These are phyloP conservation scores for Loxodes magnus DNA, from an alignment of 73 alveolate species.

Conservation along the genomic window DNA sequence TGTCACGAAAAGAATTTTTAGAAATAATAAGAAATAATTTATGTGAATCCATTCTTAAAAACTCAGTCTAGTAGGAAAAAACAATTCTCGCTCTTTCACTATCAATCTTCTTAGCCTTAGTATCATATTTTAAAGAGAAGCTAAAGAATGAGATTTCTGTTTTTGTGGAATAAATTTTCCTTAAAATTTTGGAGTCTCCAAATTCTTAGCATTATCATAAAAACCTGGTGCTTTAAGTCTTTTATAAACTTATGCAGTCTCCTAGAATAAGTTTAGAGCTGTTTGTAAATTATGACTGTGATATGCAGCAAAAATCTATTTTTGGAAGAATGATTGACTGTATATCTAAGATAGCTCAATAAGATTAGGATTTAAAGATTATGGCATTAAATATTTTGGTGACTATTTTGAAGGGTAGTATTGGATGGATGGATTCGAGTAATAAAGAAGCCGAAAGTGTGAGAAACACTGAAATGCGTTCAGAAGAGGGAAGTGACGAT, in stretches of 20 bases:
- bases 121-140: conserved; percentile 69
- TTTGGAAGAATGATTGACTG: conserved; percentile 59
- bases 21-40: conserved; percentile 70
- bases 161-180: conserved; percentile 74
- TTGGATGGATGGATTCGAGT: conserved; percentile 5
- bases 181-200: conserved; percentile 78
- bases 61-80: conserved; percentile 72
- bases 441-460: conserved; percentile 1
- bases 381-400: conserved; percentile 42
- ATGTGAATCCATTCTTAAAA: conserved; percentile 75
- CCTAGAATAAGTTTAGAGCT: conserved; percentile 71
- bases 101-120: conserved; percentile 70
- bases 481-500: not conserved
- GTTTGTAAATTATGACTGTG: conserved; percentile 84
- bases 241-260: conserved; percentile 53
- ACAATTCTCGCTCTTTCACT: conserved; percentile 64
- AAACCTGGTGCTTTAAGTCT: conserved; percentile 70
- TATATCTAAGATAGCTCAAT: conserved; percentile 66
- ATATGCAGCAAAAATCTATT: conserved; percentile 43
- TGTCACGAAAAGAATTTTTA: conserved; percentile 54
- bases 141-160: conserved; percentile 72
- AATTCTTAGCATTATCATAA: conserved; percentile 74
- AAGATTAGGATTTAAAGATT: conserved; percentile 42
- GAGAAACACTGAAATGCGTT: conserved; percentile 3
- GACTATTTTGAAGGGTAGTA: conserved; percentile 20